Evolutionary conservation across 73 alveolate genomes (phyloP).

Genomic region (Blepharisma stoltei): DNA sequence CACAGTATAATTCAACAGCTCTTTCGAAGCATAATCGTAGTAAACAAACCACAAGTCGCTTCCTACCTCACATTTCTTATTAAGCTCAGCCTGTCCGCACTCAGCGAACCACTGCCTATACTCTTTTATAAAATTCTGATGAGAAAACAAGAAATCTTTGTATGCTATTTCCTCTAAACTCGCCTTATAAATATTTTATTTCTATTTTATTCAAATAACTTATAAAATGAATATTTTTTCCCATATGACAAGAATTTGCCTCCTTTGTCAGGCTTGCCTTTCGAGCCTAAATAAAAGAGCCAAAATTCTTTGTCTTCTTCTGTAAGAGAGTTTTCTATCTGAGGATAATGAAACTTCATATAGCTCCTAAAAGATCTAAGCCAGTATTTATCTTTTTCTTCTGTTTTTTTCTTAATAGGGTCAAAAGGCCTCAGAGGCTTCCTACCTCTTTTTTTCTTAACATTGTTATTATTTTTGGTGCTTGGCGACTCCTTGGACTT

Average conservation of each 20-base stretch:
- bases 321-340: background rate
- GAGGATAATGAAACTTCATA: background rate
- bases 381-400: slow-evolving; percentile 27
- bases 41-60: slow-evolving; percentile 22
- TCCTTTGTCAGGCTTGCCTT: slow-evolving; percentile 25
- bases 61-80: background rate
- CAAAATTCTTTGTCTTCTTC: slow-evolving; percentile 18
- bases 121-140: background rate
- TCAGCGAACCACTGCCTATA: slow-evolving; percentile 4
- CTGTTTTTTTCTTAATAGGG: slow-evolving; percentile 25
- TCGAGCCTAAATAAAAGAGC: slow-evolving; percentile 1
- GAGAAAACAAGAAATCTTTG: background rate
- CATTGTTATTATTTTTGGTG: too few species aligned
- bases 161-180: too few species aligned
- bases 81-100: slow-evolving; percentile 4
- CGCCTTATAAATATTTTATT: too few species aligned
- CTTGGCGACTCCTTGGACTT: too few species aligned
- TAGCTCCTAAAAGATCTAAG: slow-evolving; percentile 5
- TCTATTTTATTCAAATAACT: too few species aligned
- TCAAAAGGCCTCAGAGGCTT: slow-evolving; percentile 10
- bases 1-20: slow-evolving; percentile 3
- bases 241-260: background rate
- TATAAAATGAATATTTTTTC: background rate
- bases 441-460: slow-evolving; percentile 13
- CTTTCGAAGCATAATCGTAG: slow-evolving; percentile 20